phyloP scores from a whole-genome alignment of 169 alveolate genomes.

The Sarcocystis neurona region DNA sequence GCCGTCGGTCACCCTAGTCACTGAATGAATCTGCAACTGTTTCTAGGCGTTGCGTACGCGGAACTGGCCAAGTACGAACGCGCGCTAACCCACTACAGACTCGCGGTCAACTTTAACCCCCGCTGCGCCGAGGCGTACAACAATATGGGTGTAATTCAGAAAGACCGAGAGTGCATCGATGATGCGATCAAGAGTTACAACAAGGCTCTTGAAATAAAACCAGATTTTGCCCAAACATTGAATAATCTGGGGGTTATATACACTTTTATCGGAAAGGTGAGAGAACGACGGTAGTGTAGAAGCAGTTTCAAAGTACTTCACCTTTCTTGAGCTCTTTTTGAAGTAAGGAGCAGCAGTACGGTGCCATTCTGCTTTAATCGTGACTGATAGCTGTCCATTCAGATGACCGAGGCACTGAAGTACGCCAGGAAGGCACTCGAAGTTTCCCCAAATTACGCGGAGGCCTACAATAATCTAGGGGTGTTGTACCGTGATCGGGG shows the following conservation, averaged over 20 bases:
- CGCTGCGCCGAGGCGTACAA: slow-evolving; percentile 68
- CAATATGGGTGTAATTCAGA: slow-evolving; percentile 69
- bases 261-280: slow-evolving; percentile 43
- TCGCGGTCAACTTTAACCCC: slow-evolving; percentile 55
- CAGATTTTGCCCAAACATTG: slow-evolving; percentile 46
- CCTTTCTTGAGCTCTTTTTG: background rate
- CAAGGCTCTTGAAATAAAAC: slow-evolving; percentile 41
- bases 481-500: slow-evolving; percentile 65
- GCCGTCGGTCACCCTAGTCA: background rate
- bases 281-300: background rate
- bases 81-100: slow-evolving; percentile 39
- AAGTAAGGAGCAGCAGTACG: background rate
- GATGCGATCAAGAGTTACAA: slow-evolving; percentile 26
- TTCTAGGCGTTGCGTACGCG: slow-evolving; percentile 46
- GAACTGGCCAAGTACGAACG: slow-evolving; percentile 13
- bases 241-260: slow-evolving; percentile 58
- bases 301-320: background rate
- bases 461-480: slow-evolving; percentile 70
- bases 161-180: slow-evolving; percentile 49
- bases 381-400: background rate
- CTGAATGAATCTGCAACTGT: background rate
- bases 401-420: slow-evolving; percentile 58
- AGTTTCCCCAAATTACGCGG: slow-evolving; percentile 51
- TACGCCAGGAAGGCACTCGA: slow-evolving; percentile 37
- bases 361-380: no score